These are phyloP conservation scores for Sarocladium oryzae DNA, from an alignment of 2,329 filamentous ascomycete species.

Conservation along the genomic window DNA sequence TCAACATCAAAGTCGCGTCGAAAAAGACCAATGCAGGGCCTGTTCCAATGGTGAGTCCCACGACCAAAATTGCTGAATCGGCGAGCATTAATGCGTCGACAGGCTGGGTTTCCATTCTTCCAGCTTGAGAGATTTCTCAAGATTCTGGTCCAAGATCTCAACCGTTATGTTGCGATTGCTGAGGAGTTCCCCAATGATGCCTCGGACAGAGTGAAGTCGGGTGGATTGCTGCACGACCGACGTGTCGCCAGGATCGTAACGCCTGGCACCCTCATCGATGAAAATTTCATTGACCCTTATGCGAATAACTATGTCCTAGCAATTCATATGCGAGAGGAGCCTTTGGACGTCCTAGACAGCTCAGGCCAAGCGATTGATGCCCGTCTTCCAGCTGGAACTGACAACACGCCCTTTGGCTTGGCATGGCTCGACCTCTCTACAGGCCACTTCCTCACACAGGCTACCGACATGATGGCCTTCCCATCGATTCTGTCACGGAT, in stretches of 20 bases:
- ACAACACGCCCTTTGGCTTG: slow-evolving; percentile 54
- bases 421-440: slow-evolving; percentile 96
- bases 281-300: slow-evolving; percentile 93
- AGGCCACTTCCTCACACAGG: slow-evolving; percentile 86
- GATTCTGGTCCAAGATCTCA: slow-evolving; percentile 82
- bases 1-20: slow-evolving; percentile 79
- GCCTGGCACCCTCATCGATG: slow-evolving; percentile 91
- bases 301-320: slow-evolving; percentile 90
- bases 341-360: slow-evolving; percentile 5
- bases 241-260: slow-evolving; percentile 83
- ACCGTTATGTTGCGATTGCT: slow-evolving; percentile 85
- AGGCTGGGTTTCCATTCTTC: slow-evolving; percentile 89
- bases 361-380: slow-evolving; percentile 9
- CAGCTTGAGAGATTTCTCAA: slow-evolving; percentile 92
- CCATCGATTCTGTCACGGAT: slow-evolving; percentile 79
- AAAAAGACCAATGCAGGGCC: slow-evolving; percentile 73
- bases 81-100: slow-evolving; percentile 10
- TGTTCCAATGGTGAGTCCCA: slow-evolving; percentile 92
- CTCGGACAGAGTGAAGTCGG: slow-evolving; percentile 63
- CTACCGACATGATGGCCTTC: slow-evolving; percentile 61
- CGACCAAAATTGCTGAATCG: no score
- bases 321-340: slow-evolving; percentile 48
- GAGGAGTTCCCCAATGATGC: slow-evolving; percentile 81
- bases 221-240: slow-evolving; percentile 77
- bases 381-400: slow-evolving; percentile 17